phyloP scores from a whole-genome alignment of 345 rosid genomes.

The Hirschfeldia incana region DNA sequence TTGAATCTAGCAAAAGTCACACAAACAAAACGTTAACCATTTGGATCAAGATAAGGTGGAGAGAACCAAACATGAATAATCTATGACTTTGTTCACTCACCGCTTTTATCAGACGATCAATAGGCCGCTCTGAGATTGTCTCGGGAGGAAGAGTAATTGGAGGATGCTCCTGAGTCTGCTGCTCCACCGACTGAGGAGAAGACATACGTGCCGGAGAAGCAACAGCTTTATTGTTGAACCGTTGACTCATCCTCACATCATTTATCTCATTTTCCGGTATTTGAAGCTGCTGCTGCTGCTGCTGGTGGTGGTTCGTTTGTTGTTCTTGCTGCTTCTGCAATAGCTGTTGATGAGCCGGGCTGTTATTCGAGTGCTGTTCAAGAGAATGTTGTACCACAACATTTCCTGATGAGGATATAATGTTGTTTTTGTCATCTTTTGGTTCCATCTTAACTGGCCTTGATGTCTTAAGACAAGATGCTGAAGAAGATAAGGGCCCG shows the following conservation, averaged over 20 bases:
- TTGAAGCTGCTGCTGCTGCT: slow-evolving; percentile 2
- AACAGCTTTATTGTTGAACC: no score
- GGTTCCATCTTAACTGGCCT: slow-evolving; percentile 43
- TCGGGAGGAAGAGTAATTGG: slow-evolving; percentile 65
- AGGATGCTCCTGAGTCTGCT: slow-evolving; percentile 66
- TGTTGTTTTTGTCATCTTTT: slow-evolving; percentile 40
- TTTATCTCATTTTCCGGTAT: no score
- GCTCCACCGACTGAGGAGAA: slow-evolving; percentile 78
- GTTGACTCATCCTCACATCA: no score
- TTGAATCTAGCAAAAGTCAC: slow-evolving; percentile 49
- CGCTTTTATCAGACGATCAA: slow-evolving; percentile 72
- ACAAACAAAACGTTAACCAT: not conserved
- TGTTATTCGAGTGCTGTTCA: slow-evolving; percentile 13
- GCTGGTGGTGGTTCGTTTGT: not conserved
- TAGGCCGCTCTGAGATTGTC: slow-evolving; percentile 63
- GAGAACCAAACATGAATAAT: not conserved
- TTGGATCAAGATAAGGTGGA: slow-evolving; percentile 7
- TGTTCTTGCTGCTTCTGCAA: no score
- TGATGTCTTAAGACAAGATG: no score
- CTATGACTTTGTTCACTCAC: slow-evolving; percentile 44
- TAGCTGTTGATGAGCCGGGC: no score
- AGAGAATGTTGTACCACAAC: slow-evolving; percentile 37
- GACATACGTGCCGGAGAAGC: not conserved
- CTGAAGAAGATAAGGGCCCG: no score
- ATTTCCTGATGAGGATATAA: slow-evolving; percentile 46